Base-by-base conservation (phyloP, 108 stramenopile species). In the Pseudonitzschia delicatissima region DNA sequence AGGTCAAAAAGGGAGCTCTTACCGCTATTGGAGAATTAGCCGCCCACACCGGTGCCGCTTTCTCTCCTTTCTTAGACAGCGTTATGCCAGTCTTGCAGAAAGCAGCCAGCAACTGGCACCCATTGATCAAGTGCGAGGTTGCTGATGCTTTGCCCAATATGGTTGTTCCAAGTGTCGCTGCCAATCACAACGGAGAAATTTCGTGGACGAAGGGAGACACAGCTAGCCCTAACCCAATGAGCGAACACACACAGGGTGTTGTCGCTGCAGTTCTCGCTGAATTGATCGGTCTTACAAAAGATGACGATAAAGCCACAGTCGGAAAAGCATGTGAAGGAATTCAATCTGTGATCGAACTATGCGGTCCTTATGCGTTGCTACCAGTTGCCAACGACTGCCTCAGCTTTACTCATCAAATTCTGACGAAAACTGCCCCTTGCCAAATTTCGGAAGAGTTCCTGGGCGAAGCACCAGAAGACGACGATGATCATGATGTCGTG, bases 11-110 rank as follows among this genome's bases (percentile, higher is more conserved):
- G 72, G 96, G 96, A 32, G 96, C 96, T 2, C 88, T 98, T 57
- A 93, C 93, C n/a, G 98, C 96, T 4, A 75, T 98, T 34, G 96
- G 96, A 35, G 94, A 96, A 68, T 82, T 97, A 85, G 96, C 95
- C 17, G 86, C 94, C 25, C 95, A 96, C 69, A 90, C 92, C 36
- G 96, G 93, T 23, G 69, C 78, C 23, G 82, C 83, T 21, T 98
- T 96, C 77, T 82, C 81, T 42, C 93, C 96, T 2, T 81, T 86
- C 71, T 73, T 98, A 57, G 86, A 89, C 42, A 62, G 68, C 6
- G 73, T 77, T n/a, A 85, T 96, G 84, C 83, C 87, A 48, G 82
- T 81, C 13, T 73, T 98, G 40, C 78, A 82, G 27, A 76, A 79
- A 57, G 84, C 92, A 45, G 86, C 91, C 11, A 84, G 68, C 25